Evolutionary conservation across 2,329 filamentous ascomycete species (phyloP), one percentile per base, ranked within the genome.

Genomic region (Chaetomiaceae sp.): DNA sequence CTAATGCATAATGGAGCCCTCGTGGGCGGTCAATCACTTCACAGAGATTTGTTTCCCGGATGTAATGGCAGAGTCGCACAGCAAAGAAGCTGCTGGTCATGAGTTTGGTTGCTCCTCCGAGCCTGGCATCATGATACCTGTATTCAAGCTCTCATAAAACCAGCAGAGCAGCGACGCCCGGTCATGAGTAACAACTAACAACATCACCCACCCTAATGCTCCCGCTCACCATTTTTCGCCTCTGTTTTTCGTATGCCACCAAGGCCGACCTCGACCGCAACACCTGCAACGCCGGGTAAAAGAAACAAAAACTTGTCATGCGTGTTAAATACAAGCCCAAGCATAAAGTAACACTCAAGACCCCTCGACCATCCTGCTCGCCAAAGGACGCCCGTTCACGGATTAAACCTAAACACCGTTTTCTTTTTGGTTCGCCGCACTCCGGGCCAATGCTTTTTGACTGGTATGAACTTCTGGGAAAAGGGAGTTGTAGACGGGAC

Each of bases 351-450:
- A 7, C 47, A 34, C 27, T 42, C 17, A 17, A 22, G 8, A n/a
- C 15, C 17, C 20, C 31, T 19, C 36, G 6, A 22, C 33, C 47
- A 25, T 12, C 42, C 25, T n/a, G 25, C 33, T 23, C n/a, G 20
- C 19, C 34, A 33, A 31, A 52, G 11, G 3, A 19, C 25, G n/a
- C 23, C 15, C 40, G 15, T 15, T 29, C 34, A 23, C 17, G 11
- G 25, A 45, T 17, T n/a, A 23, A 33, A 15, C 27, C 36, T n/a
- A n/a, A 33, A n/a, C 46, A 33, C 44, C 40, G 9, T 39, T 44
- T 34, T n/a, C n/a, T 54, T 50, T 20, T 44, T 27, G 33, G 15
- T 57, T 57, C 51, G 43, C 51, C 55, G 27, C 47, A 15, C 51
- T 34, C 54, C 54, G 33, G 42, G 39, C 33, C 42, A 49, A 42